phyloP scores from a whole-genome alignment of 495 filamentous ascomycete genomes.

The Daldinia grandis region DNA sequence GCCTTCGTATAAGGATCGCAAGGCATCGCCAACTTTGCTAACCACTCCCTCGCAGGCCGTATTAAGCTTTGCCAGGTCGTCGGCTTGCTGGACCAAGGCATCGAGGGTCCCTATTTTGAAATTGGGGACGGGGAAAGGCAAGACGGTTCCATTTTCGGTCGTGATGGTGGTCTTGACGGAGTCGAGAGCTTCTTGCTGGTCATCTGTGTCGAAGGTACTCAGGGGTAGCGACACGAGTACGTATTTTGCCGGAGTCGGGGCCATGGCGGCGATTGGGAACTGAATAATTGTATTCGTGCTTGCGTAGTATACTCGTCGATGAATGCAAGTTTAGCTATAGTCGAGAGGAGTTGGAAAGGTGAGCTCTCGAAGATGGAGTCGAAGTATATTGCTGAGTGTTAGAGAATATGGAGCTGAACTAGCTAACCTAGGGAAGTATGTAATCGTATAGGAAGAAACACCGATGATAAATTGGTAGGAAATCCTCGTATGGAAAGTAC shows the following conservation, averaged over 20 bases:
- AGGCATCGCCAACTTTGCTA: constrained; percentile 84
- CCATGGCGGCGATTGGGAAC: constrained; percentile 30
- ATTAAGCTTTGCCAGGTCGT: constrained; percentile 91
- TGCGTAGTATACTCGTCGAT: neutral
- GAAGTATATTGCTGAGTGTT: constrained; percentile 24
- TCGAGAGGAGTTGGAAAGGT: constrained; percentile 5
- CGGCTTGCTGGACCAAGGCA: constrained; percentile 94
- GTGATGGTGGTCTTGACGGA: constrained; percentile 75
- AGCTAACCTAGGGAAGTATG: neutral
- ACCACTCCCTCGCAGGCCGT: constrained; percentile 81
- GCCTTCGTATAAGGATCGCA: constrained; percentile 79
- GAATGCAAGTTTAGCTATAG: neutral
- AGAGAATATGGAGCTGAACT: neutral
- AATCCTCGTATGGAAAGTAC: neutral
- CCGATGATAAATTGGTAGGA: neutral
- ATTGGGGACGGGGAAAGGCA: constrained; percentile 83
- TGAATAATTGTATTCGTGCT: neutral
- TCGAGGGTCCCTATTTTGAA: constrained; percentile 99
- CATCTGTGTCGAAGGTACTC: constrained; percentile 64
- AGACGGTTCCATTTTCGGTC: constrained; percentile 76
- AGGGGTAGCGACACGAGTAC: constrained; percentile 60
- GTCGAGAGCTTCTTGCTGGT: constrained; percentile 81
- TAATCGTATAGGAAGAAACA: neutral
- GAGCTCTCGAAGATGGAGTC: constrained; percentile 20
- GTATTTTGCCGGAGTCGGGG: constrained; percentile 53